Conservation (phyloP, 345 rosid genomes). For the Syzygium aromaticum region DNA sequence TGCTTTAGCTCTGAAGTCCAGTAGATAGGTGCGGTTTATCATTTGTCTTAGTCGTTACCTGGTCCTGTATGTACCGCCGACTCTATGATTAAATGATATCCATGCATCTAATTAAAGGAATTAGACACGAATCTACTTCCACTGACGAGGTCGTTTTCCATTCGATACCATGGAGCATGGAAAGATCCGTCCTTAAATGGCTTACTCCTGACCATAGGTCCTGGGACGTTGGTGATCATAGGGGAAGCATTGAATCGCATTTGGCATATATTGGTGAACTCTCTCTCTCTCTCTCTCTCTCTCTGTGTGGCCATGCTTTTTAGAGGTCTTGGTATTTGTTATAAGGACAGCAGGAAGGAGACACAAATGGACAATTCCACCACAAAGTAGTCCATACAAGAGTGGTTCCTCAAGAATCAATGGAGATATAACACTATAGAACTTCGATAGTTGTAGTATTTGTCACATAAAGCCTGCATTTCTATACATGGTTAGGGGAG, state of each 20-base stretch:
- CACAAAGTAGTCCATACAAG: neutral
- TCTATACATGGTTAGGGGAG: neutral
- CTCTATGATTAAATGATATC: conserved; percentile 1
- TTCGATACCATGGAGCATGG: neutral
- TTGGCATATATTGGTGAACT: neutral
- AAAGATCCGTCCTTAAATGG: neutral
- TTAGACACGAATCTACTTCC: neutral
- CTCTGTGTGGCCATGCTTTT: neutral
- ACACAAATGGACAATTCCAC: neutral
- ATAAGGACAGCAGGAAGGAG: neutral
- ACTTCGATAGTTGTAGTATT: neutral
- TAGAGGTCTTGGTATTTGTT: neutral
- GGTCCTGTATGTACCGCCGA: neutral
- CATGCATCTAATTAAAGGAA: neutral
- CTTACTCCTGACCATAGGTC: neutral
- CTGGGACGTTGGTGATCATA: neutral
- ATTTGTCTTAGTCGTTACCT: neutral
- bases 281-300: neutral
- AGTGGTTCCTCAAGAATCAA: neutral
- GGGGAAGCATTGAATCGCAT: neutral
- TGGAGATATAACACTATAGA: neutral
- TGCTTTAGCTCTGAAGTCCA: conserved; percentile 24
- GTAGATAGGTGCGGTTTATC: neutral
- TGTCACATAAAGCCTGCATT: neutral
- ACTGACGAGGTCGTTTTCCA: neutral